Percentiles rank a stretch among this genome's conserved stretches.
Evolutionary conservation across 176 grass and related monocot genomes (phyloP).

Genomic region (Rhynchospora pubera): DNA sequence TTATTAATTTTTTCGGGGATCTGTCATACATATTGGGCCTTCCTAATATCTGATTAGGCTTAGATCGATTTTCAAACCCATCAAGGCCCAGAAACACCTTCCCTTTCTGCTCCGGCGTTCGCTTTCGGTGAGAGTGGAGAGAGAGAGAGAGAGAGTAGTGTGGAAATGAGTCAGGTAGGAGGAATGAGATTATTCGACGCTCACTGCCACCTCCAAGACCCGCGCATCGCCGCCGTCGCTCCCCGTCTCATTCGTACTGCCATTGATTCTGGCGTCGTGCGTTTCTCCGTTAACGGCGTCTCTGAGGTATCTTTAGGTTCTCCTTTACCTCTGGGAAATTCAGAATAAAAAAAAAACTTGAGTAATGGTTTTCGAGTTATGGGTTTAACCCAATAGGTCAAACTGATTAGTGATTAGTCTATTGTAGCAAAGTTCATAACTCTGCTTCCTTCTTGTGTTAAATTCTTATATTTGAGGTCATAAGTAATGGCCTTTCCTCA

Average conservation of each 20-base stretch:
- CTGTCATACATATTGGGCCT: neutral
- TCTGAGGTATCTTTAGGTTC: slow-evolving; percentile 34
- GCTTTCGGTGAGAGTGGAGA: neutral
- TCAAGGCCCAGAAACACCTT: neutral
- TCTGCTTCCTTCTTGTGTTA: neutral
- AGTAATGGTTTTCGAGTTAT: too few species aligned
- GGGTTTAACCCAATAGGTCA: too few species aligned
- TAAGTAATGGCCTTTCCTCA: too few species aligned
- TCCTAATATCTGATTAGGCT: neutral
- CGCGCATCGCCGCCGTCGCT: slow-evolving; percentile 38
- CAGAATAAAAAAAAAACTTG: too few species aligned
- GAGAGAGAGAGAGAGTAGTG: too few species aligned
- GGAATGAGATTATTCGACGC: slow-evolving; percentile 57
- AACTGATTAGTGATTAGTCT: too few species aligned
- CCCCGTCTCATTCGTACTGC: slow-evolving; percentile 54
- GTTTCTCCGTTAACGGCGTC: slow-evolving; percentile 71
- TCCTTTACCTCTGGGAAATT: too few species aligned
- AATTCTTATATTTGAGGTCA: too few species aligned
- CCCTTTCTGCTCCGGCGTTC: neutral
- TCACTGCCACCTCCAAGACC: slow-evolving; percentile 89
- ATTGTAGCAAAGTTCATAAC: neutral
- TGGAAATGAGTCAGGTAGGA: too few species aligned
- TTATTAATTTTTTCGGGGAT: too few species aligned
- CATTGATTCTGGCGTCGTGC: slow-evolving; percentile 45
- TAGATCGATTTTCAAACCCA: neutral